Percentiles rank a stretch among this genome's conserved stretches.
phyloP scores from a whole-genome alignment of 306 rosid species.

The Citrullus amarus region DNA sequence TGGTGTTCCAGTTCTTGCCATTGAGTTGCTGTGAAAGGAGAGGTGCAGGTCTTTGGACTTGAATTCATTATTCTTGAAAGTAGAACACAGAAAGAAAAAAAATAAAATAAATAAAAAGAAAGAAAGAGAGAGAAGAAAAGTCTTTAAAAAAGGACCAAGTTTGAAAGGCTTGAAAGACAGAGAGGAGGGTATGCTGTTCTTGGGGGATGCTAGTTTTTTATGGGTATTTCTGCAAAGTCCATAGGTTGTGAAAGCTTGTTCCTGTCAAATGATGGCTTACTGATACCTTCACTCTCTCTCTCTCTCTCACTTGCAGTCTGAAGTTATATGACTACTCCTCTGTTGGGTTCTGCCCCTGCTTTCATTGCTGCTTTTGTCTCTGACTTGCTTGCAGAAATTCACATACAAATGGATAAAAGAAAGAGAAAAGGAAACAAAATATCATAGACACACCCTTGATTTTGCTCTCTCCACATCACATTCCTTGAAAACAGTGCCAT shows the following conservation, averaged over 20 bases:
- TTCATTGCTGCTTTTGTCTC: conserved; percentile 10
- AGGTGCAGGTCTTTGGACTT: conserved; percentile 33
- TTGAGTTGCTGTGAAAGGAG: conserved; percentile 74
- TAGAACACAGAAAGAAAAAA: background rate
- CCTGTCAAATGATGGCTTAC: conserved; percentile 38
- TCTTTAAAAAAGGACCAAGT: conserved; percentile 4
- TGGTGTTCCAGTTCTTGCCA: conserved; percentile 99
- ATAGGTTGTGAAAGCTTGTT: conserved; percentile 30
- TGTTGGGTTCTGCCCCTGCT: conserved; percentile 6
- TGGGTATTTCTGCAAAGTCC: conserved; percentile 18
- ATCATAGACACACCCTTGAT: conserved; percentile 7
- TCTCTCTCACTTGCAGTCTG: conserved; percentile 10
- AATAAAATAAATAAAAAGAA: background rate
- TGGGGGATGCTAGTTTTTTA: conserved; percentile 17
- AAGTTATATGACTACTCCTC: background rate
- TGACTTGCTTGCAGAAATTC: conserved; percentile 9
- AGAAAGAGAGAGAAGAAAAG: background rate
- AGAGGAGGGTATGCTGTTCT: conserved; percentile 6
- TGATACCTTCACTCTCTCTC: conserved; percentile 21
- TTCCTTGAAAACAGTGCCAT: conserved; percentile 12
- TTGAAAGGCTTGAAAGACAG: background rate
- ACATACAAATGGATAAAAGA: conserved; percentile 7
- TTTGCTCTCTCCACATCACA: conserved; percentile 9
- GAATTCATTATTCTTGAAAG: conserved; percentile 33
- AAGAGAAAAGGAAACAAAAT: conserved; percentile 1